Conservation (phyloP, 805 yeast genomes). For the Saccharomyces paradoxus region DNA sequence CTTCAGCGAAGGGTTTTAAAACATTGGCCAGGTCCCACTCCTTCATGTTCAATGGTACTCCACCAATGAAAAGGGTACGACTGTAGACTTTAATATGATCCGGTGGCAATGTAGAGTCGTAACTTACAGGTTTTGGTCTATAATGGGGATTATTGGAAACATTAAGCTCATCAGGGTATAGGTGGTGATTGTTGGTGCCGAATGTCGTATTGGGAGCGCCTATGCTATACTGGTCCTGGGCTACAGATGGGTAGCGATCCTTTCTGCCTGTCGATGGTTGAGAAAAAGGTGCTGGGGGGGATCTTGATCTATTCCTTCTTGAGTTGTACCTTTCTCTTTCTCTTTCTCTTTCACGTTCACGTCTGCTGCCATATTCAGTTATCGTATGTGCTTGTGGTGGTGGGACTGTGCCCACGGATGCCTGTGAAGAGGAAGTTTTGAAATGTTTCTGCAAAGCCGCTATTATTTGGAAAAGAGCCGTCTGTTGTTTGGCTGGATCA, state of each 20-base stretch:
- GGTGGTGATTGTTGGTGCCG: slow-evolving; percentile 27
- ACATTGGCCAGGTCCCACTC: slow-evolving; percentile 62
- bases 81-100: slow-evolving; percentile 77
- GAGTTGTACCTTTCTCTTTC: slow-evolving; percentile 22
- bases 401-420: slow-evolving; percentile 8
- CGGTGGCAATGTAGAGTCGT: slow-evolving; percentile 64
- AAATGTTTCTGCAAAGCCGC: slow-evolving; percentile 23
- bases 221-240: background rate
- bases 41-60: slow-evolving; percentile 77
- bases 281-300: slow-evolving; percentile 30
- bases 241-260: slow-evolving; percentile 24
- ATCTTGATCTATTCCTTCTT: slow-evolving; percentile 45
- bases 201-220: slow-evolving; percentile 9
- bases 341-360: slow-evolving; percentile 25
- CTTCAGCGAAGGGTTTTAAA: slow-evolving; percentile 80
- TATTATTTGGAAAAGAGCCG: slow-evolving; percentile 36
- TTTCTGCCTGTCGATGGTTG: slow-evolving; percentile 16
- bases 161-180: slow-evolving; percentile 48
- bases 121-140: slow-evolving; percentile 64
- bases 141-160: slow-evolving; percentile 65
- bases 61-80: slow-evolving; percentile 90
- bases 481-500: slow-evolving; percentile 32
- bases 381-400: slow-evolving; percentile 15
- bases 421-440: slow-evolving; percentile 1
- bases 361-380: slow-evolving; percentile 29